Conservation (phyloP, 176 grass and related monocot genomes). For the Phoenix dactylifera region DNA sequence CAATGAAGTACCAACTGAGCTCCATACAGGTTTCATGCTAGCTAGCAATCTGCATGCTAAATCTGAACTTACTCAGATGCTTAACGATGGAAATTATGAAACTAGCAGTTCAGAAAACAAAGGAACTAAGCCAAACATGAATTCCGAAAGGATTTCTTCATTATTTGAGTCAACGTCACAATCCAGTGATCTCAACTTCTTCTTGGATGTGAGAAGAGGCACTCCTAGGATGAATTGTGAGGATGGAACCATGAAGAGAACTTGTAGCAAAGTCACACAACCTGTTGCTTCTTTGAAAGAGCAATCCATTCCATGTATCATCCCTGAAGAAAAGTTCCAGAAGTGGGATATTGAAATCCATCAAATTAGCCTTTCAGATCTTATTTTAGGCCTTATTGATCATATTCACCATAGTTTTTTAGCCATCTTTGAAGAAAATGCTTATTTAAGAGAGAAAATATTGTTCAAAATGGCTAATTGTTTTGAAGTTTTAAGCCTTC, state of each 20-base stretch:
- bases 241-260: constrained; percentile 15
- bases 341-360: constrained; percentile 39
- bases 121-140: constrained; percentile 11
- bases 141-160: constrained; percentile 36
- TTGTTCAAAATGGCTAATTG: constrained; percentile 11
- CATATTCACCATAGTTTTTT: constrained; percentile 34
- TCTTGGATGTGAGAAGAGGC: constrained; percentile 52
- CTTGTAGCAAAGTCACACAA: constrained; percentile 10
- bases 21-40: constrained; percentile 18
- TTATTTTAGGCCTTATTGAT: constrained; percentile 38
- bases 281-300: constrained; percentile 24
- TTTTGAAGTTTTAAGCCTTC: constrained; percentile 36
- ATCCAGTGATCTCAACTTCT: constrained; percentile 52
- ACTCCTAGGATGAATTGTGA: constrained; percentile 19
- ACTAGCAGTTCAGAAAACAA: constrained; percentile 16
- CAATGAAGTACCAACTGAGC: constrained; percentile 22
- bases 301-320: constrained; percentile 19
- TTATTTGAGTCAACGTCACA: constrained; percentile 47
- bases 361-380: constrained; percentile 44
- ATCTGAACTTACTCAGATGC: constrained; percentile 21
- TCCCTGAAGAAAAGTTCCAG: constrained; percentile 18
- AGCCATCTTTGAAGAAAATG: constrained; percentile 41
- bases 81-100: constrained; percentile 28
- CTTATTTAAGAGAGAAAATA: constrained; percentile 25
- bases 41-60: constrained; percentile 27